phyloP scores from a whole-genome alignment of 1,284 basidiomycete genomes.

The Prillingera fragicola region DNA sequence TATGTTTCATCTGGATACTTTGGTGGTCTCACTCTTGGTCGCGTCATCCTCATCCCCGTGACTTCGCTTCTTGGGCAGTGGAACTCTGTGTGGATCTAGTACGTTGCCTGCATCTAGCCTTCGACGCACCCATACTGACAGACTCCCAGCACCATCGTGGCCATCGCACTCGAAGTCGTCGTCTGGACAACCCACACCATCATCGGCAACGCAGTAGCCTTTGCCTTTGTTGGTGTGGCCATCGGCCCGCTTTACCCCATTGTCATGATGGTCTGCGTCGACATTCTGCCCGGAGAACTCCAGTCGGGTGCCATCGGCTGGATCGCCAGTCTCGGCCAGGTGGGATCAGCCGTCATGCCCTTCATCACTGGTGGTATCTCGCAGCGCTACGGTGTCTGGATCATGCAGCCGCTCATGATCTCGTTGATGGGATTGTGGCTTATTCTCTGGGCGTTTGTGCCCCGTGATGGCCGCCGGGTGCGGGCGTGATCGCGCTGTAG shows the following conservation, averaged over 20 bases:
- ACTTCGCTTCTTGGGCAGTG: slow-evolving; percentile 35
- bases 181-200: slow-evolving; percentile 62
- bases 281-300: slow-evolving; percentile 58
- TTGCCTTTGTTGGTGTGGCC: slow-evolving; percentile 55
- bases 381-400: slow-evolving; percentile 39
- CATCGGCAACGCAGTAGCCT: slow-evolving; percentile 57
- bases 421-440: slow-evolving; percentile 29
- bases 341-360: slow-evolving; percentile 62
- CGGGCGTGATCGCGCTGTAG: background rate
- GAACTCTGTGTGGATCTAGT: slow-evolving; percentile 39
- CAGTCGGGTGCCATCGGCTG: slow-evolving; percentile 63
- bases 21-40: slow-evolving; percentile 39
- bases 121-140: background rate
- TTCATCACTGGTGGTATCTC: slow-evolving; percentile 49
- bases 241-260: slow-evolving; percentile 61
- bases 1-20: slow-evolving; percentile 45
- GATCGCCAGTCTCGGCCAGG: slow-evolving; percentile 57
- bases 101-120: slow-evolving; percentile 5
- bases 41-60: slow-evolving; percentile 40
- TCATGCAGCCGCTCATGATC: slow-evolving; percentile 40
- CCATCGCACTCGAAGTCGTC: slow-evolving; percentile 53
- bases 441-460: slow-evolving; percentile 28
- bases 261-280: slow-evolving; percentile 46
- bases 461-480: slow-evolving; percentile 1
- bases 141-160: slow-evolving; percentile 21